These are phyloP conservation scores for Kalanchoe fedtschenkoi DNA, from an alignment of 164 flowering plant genomes.

Conservation along the genomic window DNA sequence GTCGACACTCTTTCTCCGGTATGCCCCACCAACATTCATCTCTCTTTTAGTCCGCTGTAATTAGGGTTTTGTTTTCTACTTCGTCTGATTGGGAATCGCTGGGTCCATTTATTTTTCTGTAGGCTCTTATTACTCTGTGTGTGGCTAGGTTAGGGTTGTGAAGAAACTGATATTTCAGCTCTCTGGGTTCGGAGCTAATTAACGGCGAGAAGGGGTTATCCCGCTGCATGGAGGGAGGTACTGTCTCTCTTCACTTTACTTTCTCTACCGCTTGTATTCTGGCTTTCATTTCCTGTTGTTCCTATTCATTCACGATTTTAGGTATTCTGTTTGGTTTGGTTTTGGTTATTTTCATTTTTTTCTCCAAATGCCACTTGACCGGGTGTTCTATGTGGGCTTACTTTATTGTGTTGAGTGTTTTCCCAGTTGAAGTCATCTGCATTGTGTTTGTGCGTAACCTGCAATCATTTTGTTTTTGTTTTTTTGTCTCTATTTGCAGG, in stretches of 20 bases:
- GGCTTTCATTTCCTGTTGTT: no score
- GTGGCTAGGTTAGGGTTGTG: background rate
- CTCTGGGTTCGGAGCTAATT: no score
- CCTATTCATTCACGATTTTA: no score
- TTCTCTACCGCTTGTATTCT: no score
- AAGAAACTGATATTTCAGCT: background rate
- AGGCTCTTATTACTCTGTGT: no score
- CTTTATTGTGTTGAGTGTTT: background rate
- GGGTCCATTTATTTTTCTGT: background rate
- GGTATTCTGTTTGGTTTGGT: no score
- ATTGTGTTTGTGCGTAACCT: background rate
- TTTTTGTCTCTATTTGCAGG: constrained; percentile 28
- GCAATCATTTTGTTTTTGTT: background rate
- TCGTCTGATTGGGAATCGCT: background rate
- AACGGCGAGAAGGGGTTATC: no score
- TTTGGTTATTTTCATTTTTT: no score
- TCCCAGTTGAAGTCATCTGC: background rate
- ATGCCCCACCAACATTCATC: background rate
- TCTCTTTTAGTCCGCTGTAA: background rate
- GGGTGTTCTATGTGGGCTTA: no score
- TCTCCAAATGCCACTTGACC: no score
- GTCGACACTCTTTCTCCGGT: background rate
- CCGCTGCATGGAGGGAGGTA: no score
- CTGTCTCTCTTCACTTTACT: no score
- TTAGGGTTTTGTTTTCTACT: background rate